phyloP scores from a whole-genome alignment of 2,329 filamentous ascomycete genomes.

The Ceratocystis ficicola region DNA sequence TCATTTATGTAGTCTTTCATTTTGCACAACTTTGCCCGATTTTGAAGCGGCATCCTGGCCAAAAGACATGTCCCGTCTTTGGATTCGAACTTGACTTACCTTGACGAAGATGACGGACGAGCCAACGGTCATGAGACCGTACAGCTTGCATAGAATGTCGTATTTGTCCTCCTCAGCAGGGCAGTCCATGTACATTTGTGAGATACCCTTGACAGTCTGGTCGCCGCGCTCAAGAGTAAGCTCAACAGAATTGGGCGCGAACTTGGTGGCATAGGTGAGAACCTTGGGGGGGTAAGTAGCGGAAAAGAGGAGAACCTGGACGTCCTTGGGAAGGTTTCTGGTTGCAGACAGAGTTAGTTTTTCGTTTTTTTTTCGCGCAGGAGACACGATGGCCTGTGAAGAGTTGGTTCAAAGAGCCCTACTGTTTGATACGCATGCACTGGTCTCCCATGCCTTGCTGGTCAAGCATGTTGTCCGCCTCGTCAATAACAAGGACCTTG shows the following conservation, averaged over 20 bases:
- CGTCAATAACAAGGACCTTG: constrained; percentile 79
- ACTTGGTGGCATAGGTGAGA: constrained; percentile 67
- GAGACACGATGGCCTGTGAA: no score
- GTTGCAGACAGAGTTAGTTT: constrained; percentile 10
- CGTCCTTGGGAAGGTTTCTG: constrained; percentile 57
- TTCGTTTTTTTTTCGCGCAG: no score
- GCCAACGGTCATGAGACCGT: constrained; percentile 89
- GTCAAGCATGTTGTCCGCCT: constrained; percentile 98
- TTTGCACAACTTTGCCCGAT: neutral
- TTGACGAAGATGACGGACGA: constrained; percentile 97
- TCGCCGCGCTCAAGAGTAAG: constrained; percentile 83
- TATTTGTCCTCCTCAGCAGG: constrained; percentile 73
- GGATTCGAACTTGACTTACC: constrained; percentile 37
- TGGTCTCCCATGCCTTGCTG: constrained; percentile 91
- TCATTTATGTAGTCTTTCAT: neutral
- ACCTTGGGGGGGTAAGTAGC: constrained; percentile 85
- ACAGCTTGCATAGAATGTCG: constrained; percentile 76
- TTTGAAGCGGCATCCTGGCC: neutral
- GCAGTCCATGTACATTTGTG: constrained; percentile 95
- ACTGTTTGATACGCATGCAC: constrained; percentile 81
- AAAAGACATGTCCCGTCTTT: neutral
- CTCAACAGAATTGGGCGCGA: constrained; percentile 74
- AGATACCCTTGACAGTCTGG: constrained; percentile 91
- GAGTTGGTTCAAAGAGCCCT: constrained; percentile 28
- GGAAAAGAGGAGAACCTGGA: constrained; percentile 92